Conservation (phyloP, 169 alveolate genomes). For the Babesia bovis region DNA sequence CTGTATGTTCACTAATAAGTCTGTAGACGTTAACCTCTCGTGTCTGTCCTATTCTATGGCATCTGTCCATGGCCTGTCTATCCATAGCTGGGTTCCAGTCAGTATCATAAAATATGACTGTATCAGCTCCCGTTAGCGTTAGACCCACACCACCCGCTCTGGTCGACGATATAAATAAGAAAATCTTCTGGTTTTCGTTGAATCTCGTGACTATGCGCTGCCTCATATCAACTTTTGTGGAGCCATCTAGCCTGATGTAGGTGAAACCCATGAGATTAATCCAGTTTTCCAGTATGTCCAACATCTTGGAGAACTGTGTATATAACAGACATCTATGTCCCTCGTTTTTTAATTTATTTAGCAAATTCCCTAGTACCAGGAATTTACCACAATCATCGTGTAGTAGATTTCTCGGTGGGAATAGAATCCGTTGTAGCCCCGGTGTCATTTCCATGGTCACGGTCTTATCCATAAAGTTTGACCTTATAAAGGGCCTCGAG, state of each 20-base stretch:
- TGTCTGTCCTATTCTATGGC: conserved; percentile 98
- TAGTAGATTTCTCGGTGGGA: conserved; percentile 80
- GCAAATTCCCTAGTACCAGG: conserved; percentile 79
- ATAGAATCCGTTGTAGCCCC: conserved; percentile 64
- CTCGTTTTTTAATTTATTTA: conserved; percentile 85
- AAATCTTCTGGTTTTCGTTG: conserved; percentile 90
- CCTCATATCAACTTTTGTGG: conserved; percentile 94
- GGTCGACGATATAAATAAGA: conserved; percentile 96
- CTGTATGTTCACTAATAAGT: conserved; percentile 92
- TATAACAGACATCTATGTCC: conserved; percentile 94
- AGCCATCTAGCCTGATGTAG: conserved; percentile 96
- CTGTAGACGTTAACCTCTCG: conserved; percentile 96
- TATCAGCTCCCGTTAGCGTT: conserved; percentile 97
- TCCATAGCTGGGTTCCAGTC: conserved; percentile 99
- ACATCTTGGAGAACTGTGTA: conserved; percentile 96
- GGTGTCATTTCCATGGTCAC: conserved; percentile 36
- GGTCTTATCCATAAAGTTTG: conserved; percentile 12
- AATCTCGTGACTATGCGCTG: conserved; percentile 93
- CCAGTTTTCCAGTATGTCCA: conserved; percentile 95
- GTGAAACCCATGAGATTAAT: conserved; percentile 92
- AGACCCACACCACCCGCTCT: conserved; percentile 99
- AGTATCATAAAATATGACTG: conserved; percentile 97
- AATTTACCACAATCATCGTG: conserved; percentile 96
- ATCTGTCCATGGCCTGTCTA: conserved; percentile 98
- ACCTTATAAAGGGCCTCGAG: neutral